phyloP scores from a whole-genome alignment of 2,329 filamentous ascomycete genomes.

The Talaromyces atroroseus region DNA sequence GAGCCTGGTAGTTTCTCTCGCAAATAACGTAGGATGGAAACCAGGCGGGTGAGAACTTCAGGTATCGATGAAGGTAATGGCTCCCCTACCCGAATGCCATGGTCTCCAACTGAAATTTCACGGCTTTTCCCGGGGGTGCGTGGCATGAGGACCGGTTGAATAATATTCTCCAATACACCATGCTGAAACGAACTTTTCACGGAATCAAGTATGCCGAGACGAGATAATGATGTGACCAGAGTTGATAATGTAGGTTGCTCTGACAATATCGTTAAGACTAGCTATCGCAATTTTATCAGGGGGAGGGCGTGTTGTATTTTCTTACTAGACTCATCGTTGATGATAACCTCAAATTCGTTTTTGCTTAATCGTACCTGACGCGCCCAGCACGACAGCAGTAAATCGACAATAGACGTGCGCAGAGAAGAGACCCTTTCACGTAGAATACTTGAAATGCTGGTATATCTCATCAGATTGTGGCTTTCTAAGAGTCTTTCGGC shows the following conservation, averaged over 20 bases:
- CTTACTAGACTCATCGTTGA: slow-evolving; percentile 53
- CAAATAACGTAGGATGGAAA: slow-evolving; percentile 47
- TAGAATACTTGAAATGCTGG: slow-evolving; percentile 51
- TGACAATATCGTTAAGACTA: slow-evolving; percentile 9
- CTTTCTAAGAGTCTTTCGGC: slow-evolving; percentile 28
- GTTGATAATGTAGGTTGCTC: slow-evolving; percentile 24
- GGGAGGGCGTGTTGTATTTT: slow-evolving; percentile 6
- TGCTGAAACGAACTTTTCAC: slow-evolving; percentile 30
- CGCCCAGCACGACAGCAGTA: slow-evolving; percentile 66
- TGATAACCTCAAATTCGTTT: slow-evolving; percentile 49
- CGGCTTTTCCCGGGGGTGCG: slow-evolving; percentile 21
- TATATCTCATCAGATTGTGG: slow-evolving; percentile 28
- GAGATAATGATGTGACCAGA: slow-evolving; percentile 25
- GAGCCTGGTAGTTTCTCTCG: slow-evolving; percentile 45
- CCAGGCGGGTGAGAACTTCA: slow-evolving; percentile 41
- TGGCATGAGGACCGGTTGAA: slow-evolving; percentile 30
- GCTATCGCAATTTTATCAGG: background rate
- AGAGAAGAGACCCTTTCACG: slow-evolving; percentile 61
- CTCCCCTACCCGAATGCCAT: slow-evolving; percentile 24
- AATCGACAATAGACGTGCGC: slow-evolving; percentile 60
- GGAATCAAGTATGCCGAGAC: slow-evolving; percentile 26
- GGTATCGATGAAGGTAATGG: slow-evolving; percentile 23
- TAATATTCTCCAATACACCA: slow-evolving; percentile 25
- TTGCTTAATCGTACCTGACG: slow-evolving; percentile 60
- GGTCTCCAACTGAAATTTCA: slow-evolving; percentile 23